These are phyloP conservation scores for Delonix regia DNA, from an alignment of 306 rosid species.

Conservation along the genomic window DNA sequence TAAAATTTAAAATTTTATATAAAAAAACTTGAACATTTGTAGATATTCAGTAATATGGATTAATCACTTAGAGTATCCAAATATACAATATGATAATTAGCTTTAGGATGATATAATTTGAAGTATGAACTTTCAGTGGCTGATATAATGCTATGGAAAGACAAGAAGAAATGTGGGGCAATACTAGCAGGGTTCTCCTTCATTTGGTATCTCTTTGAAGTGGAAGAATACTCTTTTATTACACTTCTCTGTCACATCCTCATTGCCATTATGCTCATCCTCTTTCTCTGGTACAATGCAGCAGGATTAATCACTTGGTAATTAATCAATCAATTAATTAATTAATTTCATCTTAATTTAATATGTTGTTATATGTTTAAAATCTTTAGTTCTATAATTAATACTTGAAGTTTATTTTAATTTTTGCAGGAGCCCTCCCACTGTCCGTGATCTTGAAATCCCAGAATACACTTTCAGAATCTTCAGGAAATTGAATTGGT, in stretches of 20 bases:
- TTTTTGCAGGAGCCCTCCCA: neutral
- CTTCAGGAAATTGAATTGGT: neutral
- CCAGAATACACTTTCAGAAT: neutral
- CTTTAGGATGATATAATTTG: no score
- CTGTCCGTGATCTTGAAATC: neutral
- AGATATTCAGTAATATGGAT: no score
- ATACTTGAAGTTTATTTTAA: neutral
- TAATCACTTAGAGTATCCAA: neutral
- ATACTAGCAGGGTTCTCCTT: neutral
- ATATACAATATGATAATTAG: neutral
- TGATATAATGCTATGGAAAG: conserved; percentile 9
- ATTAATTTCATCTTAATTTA: neutral
- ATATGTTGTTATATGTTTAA: no score
- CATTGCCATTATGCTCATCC: conserved; percentile 13
- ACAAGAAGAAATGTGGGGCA: neutral
- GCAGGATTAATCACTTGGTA: conserved; percentile 7
- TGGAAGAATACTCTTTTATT: neutral
- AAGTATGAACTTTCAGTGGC: neutral
- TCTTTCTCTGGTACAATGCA: conserved; percentile 7
- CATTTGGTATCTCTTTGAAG: conserved; percentile 15
- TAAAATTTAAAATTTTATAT: no score
- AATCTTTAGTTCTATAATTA: neutral
- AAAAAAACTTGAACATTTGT: no score
- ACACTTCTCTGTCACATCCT: neutral
- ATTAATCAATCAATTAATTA: neutral